These are phyloP conservation scores for Blastocystis sp. DNA, from an alignment of 352 stramenopile species.

Conservation along the genomic window DNA sequence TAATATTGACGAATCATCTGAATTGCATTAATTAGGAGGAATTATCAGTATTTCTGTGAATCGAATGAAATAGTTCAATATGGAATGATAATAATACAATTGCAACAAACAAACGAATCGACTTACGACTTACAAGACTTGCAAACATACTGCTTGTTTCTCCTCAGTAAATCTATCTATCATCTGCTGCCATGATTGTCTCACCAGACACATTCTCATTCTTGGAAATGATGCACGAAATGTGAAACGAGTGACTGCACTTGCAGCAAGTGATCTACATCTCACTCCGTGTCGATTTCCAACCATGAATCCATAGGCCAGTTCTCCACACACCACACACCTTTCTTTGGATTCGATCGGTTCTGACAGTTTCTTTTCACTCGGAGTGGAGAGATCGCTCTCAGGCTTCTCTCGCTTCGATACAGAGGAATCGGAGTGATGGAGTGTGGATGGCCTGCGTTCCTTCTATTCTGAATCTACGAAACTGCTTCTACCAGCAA, in stretches of 20 bases:
- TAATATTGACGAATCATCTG: too few relatives aligned
- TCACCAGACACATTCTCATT: conserved; percentile 42
- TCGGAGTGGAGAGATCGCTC: neutral
- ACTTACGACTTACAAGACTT: neutral
- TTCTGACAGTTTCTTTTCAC: neutral
- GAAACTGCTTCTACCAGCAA: neutral
- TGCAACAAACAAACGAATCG: neutral
- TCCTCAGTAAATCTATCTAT: conserved; percentile 14
- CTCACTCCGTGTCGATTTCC: neutral
- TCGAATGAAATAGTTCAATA: too few relatives aligned
- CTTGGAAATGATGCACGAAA: conserved; percentile 34
- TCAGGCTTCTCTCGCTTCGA: neutral
- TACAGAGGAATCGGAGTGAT: neutral
- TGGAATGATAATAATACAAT: too few relatives aligned
- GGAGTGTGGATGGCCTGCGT: neutral
- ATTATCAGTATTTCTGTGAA: too few relatives aligned
- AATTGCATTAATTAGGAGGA: too few relatives aligned
- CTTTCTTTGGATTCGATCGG: neutral
- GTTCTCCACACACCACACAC: neutral
- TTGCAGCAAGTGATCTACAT: conserved; percentile 46
- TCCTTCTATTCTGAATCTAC: neutral
- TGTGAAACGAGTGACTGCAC: conserved; percentile 15
- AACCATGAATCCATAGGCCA: conserved; percentile 48
- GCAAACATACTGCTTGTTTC: conserved; percentile 48
- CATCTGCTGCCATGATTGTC: neutral